A percentile compares a stretch with the other conserved stretches of the same genome.
phyloP scores from a whole-genome alignment of 805 yeast species.

The Candida sakaeoensis region DNA sequence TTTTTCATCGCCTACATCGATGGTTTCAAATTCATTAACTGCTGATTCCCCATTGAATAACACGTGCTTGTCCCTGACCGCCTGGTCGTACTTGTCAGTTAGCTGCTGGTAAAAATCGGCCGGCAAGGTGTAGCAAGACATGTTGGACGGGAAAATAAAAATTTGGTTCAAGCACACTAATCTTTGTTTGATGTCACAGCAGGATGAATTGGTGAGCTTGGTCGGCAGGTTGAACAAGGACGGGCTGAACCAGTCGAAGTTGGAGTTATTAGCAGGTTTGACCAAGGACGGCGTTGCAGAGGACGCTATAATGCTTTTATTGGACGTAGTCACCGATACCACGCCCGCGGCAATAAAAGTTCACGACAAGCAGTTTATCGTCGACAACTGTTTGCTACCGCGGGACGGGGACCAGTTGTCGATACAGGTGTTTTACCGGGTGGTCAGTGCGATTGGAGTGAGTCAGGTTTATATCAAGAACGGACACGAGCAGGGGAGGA shows the following conservation, averaged over 20 bases:
- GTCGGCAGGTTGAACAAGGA: neutral
- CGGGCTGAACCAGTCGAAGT: neutral
- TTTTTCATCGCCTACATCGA: slow-evolving; percentile 11
- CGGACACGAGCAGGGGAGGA: slow-evolving; percentile 12
- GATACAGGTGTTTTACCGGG: slow-evolving; percentile 3
- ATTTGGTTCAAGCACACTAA: too few relatives aligned
- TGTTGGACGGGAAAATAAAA: too few relatives aligned
- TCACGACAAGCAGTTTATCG: slow-evolving; percentile 1
- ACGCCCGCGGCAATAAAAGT: slow-evolving; percentile 2
- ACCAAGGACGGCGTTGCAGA: slow-evolving; percentile 5
- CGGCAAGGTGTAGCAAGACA: neutral
- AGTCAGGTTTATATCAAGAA: slow-evolving; percentile 16
- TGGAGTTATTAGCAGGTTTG: neutral
- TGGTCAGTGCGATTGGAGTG: slow-evolving; percentile 13
- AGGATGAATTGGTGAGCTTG: neutral
- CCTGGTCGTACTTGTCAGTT: slow-evolving; percentile 42
- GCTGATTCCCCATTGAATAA: slow-evolving; percentile 49
- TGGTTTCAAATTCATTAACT: slow-evolving; percentile 25
- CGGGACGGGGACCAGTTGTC: slow-evolving; percentile 6
- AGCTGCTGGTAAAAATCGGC: slow-evolving; percentile 34
- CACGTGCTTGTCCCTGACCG: slow-evolving; percentile 44
- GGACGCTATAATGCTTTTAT: neutral
- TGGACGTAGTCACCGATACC: slow-evolving; percentile 7
- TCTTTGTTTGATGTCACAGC: neutral
- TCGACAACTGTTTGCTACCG: slow-evolving; percentile 10